These are phyloP conservation scores for Daldinia decipiens DNA, from an alignment of 495 filamentous ascomycete genomes.

Conservation along the genomic window DNA sequence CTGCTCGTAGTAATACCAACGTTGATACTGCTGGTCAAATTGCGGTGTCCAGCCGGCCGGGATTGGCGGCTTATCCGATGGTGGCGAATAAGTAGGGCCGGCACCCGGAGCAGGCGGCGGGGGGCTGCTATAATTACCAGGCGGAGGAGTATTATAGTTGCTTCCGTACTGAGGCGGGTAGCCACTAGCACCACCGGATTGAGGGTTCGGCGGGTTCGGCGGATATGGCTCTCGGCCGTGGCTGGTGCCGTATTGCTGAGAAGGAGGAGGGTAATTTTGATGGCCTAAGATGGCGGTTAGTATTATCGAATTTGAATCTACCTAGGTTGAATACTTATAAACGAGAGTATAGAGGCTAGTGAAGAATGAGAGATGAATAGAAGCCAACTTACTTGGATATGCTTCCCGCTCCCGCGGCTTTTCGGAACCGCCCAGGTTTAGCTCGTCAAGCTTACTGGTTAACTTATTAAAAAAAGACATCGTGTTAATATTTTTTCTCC, in stretches of 20 bases:
- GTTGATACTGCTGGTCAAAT: slow-evolving; percentile 66
- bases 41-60: slow-evolving; percentile 68
- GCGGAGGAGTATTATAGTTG: slow-evolving; percentile 40
- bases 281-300: slow-evolving; percentile 23
- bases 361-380: not conserved
- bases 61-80: slow-evolving; percentile 62
- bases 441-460: slow-evolving; percentile 43
- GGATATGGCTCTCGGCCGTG: slow-evolving; percentile 28
- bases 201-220: slow-evolving; percentile 3
- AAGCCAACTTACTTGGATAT: slow-evolving; percentile 29
- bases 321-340: not conserved
- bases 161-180: slow-evolving; percentile 38
- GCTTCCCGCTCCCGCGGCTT: slow-evolving; percentile 21
- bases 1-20: slow-evolving; percentile 70
- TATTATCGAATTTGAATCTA: not conserved
- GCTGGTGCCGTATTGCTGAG: slow-evolving; percentile 39
- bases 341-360: too few relatives aligned
- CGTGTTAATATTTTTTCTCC: not conserved
- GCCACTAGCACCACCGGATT: slow-evolving; percentile 27
- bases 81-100: slow-evolving; percentile 50
- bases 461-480: slow-evolving; percentile 48
- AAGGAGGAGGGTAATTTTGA: slow-evolving; percentile 40
- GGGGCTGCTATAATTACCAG: slow-evolving; percentile 36
- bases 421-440: slow-evolving; percentile 38
- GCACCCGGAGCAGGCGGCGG: slow-evolving; percentile 47